Conservation (phyloP, 1,284 basidiomycete species). For the Ceratobasidium sp. region DNA sequence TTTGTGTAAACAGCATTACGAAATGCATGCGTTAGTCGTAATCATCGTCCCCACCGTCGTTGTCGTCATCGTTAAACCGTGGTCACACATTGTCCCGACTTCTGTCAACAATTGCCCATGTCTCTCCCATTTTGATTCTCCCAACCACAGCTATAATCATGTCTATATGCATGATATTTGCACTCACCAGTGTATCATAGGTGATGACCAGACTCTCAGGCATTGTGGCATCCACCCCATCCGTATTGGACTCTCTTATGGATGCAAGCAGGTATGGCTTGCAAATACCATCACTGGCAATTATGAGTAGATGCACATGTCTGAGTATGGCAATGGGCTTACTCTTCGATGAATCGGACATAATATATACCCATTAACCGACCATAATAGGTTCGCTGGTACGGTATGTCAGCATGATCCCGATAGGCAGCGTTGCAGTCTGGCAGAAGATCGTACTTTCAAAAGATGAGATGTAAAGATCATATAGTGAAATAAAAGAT, state of each 20-base stretch:
- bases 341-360: constrained; percentile 42
- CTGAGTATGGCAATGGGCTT: not conserved
- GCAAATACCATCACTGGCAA: constrained; percentile 40
- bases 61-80: too few species aligned
- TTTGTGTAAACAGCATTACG: too few species aligned
- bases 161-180: too few species aligned
- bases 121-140: too few species aligned
- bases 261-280: constrained; percentile 15
- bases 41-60: too few species aligned
- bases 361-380: constrained; percentile 47
- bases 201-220: too few species aligned
- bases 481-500: not conserved
- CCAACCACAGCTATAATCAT: too few species aligned
- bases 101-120: too few species aligned
- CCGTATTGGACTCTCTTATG: constrained; percentile 28
- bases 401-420: not conserved
- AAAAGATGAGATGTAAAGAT: not conserved
- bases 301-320: constrained; percentile 36
- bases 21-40: too few species aligned
- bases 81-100: too few species aligned
- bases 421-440: constrained; percentile 9
- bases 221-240: constrained; percentile 24
- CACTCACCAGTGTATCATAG: too few species aligned
- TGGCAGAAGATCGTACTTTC: constrained; percentile 5
- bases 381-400: constrained; percentile 45